These are phyloP conservation scores for Colletotrichum sojae DNA, from an alignment of 2,329 filamentous ascomycete genomes.

Conservation along the genomic window DNA sequence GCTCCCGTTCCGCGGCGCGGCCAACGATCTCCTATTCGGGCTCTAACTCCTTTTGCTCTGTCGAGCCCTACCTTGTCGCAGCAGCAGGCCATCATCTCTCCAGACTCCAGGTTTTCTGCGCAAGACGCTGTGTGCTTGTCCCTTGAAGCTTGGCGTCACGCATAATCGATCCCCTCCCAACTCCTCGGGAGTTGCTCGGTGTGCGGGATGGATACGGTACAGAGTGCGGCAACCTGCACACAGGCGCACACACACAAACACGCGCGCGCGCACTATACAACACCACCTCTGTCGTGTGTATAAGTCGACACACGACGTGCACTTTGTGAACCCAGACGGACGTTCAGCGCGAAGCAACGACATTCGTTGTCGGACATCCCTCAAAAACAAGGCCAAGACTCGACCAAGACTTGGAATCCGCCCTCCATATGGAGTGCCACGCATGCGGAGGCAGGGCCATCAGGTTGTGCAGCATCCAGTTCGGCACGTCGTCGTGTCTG, in stretches of 20 bases:
- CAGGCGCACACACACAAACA: neutral
- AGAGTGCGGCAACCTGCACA: neutral
- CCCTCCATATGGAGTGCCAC: constrained; percentile 32
- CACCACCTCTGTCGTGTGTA: neutral
- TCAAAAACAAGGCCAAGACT: constrained; percentile 23
- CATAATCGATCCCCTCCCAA: constrained; percentile 25
- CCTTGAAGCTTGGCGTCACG: constrained; percentile 20
- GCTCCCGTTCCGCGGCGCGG: constrained; percentile 37
- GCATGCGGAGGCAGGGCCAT: constrained; percentile 37
- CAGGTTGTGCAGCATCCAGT: constrained; percentile 39
- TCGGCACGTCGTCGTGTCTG: constrained; percentile 38
- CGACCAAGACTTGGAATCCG: constrained; percentile 25
- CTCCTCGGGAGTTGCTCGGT: constrained; percentile 20
- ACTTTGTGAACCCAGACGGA: constrained; percentile 8
- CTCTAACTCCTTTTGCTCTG: constrained; percentile 29
- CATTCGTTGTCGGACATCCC: neutral
- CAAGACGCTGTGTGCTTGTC: constrained; percentile 24
- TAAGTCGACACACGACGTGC: neutral
- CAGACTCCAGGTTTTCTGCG: constrained; percentile 35
- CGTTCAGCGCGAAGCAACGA: constrained; percentile 1
- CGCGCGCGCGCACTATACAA: neutral
- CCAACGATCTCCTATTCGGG: constrained; percentile 34
- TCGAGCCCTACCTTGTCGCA: constrained; percentile 21
- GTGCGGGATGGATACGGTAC: constrained; percentile 1
- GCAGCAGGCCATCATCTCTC: constrained; percentile 22